These are phyloP conservation scores for Pythium aquatile DNA, from an alignment of 352 stramenopile genomes.

Conservation along the genomic window DNA sequence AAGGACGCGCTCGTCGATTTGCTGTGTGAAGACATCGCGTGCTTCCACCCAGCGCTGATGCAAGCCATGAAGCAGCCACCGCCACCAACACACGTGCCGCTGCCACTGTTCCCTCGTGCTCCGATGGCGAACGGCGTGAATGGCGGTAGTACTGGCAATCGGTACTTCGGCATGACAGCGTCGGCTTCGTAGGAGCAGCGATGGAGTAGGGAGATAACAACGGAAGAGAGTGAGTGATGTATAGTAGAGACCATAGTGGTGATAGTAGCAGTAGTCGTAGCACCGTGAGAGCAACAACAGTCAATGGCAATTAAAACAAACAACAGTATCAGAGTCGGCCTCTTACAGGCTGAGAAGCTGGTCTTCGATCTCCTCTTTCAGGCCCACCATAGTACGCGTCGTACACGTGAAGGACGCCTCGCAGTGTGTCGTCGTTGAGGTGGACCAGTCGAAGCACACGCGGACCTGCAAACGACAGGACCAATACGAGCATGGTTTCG, in stretches of 20 bases:
- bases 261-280: neutral
- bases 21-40: constrained; percentile 81
- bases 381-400: neutral
- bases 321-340: neutral
- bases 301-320: neutral
- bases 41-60: constrained; percentile 53
- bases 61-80: constrained; percentile 16
- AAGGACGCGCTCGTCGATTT: constrained; percentile 75
- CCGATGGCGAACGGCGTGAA: constrained; percentile 1
- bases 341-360: neutral
- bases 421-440: neutral
- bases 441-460: neutral
- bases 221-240: neutral
- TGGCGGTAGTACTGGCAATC: neutral
- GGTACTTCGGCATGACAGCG: constrained; percentile 17
- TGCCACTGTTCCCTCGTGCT: constrained; percentile 10
- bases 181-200: constrained; percentile 9
- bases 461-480: neutral
- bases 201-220: neutral
- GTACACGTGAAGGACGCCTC: neutral
- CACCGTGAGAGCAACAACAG: neutral
- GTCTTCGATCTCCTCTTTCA: neutral
- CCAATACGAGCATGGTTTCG: neutral
- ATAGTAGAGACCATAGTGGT: neutral
- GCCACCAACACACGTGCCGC: neutral